These are phyloP conservation scores for Acorus calamus DNA, from an alignment of 106 monocot genomes.

Conservation along the genomic window DNA sequence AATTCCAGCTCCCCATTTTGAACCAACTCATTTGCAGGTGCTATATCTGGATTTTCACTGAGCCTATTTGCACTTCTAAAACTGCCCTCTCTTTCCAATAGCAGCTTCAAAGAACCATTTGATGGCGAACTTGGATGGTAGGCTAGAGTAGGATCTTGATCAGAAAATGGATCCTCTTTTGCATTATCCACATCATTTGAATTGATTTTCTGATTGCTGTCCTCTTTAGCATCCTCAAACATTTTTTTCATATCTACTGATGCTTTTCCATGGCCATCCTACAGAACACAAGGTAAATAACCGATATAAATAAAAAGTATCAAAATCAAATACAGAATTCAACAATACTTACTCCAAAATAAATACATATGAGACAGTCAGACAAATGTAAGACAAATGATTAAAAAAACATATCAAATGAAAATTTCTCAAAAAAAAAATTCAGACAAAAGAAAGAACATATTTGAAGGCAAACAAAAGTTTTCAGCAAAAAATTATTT, in stretches of 20 bases:
- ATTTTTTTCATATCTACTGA: constrained; percentile 22
- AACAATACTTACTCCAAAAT: too few species aligned
- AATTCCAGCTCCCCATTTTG: constrained; percentile 20
- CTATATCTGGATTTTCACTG: constrained; percentile 12
- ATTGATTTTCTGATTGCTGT: constrained; percentile 11
- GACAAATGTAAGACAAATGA: too few species aligned
- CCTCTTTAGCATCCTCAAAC: constrained; percentile 15
- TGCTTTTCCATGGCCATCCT: constrained; percentile 1
- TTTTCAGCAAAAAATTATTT: not conserved
- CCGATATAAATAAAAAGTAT: too few species aligned
- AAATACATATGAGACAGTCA: too few species aligned
- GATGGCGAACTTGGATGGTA: constrained; percentile 10
- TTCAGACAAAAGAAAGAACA: too few species aligned
- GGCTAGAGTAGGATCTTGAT: constrained; percentile 74
- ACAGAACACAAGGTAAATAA: too few species aligned
- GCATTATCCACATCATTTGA: constrained; percentile 18
- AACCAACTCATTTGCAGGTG: constrained; percentile 10
- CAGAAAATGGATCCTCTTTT: constrained; percentile 32
- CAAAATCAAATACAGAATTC: too few species aligned
- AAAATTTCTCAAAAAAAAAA: too few species aligned
- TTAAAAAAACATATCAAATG: too few species aligned
- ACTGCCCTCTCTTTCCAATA: constrained; percentile 20
- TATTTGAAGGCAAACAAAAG: too few species aligned
- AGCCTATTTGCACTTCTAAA: constrained; percentile 1
- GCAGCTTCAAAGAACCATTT: not conserved